phyloP scores from a whole-genome alignment of 176 grass and related monocot genomes.

The Carex kokanica region DNA sequence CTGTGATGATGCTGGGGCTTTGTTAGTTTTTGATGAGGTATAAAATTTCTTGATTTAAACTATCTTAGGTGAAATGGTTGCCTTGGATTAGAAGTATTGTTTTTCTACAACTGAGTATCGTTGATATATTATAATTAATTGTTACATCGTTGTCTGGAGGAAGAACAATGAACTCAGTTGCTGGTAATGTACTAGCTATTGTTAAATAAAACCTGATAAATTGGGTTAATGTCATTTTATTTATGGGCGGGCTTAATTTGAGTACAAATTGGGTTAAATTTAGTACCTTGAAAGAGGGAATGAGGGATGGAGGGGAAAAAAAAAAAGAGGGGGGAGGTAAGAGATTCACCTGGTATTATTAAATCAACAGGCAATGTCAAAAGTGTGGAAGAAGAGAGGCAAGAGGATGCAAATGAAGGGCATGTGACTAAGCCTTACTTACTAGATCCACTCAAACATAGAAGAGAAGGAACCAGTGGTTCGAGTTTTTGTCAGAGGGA shows the following conservation, averaged over 20 bases:
- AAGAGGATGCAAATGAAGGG: background rate
- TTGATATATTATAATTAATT: background rate
- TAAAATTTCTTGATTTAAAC: background rate
- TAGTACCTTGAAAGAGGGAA: background rate
- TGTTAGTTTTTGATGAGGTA: slow-evolving; percentile 97
- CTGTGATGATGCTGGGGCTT: slow-evolving; percentile 61
- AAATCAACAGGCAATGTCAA: background rate
- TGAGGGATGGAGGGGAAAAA: too few relatives aligned
- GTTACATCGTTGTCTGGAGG: background rate
- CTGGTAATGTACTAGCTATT: background rate
- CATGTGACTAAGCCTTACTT: background rate
- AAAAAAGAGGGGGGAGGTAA: too few relatives aligned
- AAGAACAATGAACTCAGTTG: background rate
- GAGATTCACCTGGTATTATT: background rate
- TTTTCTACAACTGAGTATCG: background rate
- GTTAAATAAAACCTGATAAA: slow-evolving; percentile 1
- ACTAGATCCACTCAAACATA: background rate
- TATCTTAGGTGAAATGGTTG: background rate
- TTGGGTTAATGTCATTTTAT: background rate
- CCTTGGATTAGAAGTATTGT: background rate
- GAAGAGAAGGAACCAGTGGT: background rate
- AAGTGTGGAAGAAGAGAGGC: background rate
- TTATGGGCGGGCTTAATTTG: background rate
- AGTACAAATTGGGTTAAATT: background rate
- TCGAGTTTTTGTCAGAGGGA: background rate